phyloP scores from a whole-genome alignment of 352 stramenopile genomes.

The Globisporangium carolinianum region DNA sequence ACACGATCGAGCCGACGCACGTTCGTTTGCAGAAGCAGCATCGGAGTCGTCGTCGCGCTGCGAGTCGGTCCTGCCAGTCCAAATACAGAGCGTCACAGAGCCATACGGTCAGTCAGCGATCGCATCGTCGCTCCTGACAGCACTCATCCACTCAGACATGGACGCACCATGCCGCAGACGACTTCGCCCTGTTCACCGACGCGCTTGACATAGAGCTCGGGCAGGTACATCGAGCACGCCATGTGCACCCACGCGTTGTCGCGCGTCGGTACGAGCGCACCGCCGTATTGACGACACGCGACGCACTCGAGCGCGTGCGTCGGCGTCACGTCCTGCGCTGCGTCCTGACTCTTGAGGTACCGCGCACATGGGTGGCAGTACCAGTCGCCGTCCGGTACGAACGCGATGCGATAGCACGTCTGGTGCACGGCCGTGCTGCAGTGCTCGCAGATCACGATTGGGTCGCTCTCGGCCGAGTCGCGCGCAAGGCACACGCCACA shows the following conservation, averaged over 20 bases:
- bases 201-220: conserved; percentile 49
- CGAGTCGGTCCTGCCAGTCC: conserved; percentile 32
- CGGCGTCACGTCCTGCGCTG: conserved; percentile 32
- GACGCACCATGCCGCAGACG: conserved; percentile 40
- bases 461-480: conserved; percentile 64
- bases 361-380: conserved; percentile 62
- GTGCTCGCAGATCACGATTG: conserved; percentile 76
- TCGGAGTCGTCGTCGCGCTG: conserved; percentile 42
- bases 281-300: conserved; percentile 43
- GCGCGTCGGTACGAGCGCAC: conserved; percentile 41
- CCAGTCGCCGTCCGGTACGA: conserved; percentile 68
- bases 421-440: conserved; percentile 72
- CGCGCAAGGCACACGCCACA: conserved; percentile 59
- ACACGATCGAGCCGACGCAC: conserved; percentile 9
- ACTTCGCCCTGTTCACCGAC: conserved; percentile 39
- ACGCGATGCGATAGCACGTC: conserved; percentile 67
- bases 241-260: conserved; percentile 67
- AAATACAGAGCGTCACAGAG: background rate
- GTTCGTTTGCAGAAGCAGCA: conserved; percentile 73
- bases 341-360: conserved; percentile 35
- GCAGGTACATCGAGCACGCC: conserved; percentile 74
- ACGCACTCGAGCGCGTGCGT: conserved; percentile 51
- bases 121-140: background rate
- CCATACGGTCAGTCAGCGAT: background rate
- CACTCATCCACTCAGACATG: background rate